Evolutionary conservation across 208 protist genomes (phyloP).

Genomic region (Kentomonas sorsogonicus): DNA sequence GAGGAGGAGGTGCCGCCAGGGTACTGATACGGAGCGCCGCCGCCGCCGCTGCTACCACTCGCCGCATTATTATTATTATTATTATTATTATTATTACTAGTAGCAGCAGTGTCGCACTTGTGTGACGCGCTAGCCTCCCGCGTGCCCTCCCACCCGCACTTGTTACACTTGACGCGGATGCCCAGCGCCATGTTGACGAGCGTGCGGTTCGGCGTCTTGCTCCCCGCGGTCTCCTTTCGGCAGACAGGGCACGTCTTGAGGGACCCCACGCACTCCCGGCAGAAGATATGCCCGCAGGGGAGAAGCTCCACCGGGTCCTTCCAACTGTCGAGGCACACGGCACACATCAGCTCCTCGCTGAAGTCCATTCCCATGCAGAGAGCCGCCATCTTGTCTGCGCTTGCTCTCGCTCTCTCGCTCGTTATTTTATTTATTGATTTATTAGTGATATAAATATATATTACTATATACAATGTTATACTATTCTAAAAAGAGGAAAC

Average conservation of each 20-base stretch:
- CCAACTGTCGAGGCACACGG: conserved; percentile 72
- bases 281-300: conserved; percentile 61
- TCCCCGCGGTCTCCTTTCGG: conserved; percentile 23
- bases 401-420: background rate
- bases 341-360: conserved; percentile 64
- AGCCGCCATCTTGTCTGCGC: conserved; percentile 16
- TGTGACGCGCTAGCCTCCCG: conserved; percentile 33
- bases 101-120: conserved; percentile 10
- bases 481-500: too few species aligned
- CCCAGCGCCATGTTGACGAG: conserved; percentile 64
- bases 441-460: too few species aligned
- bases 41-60: too few species aligned
- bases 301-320: conserved; percentile 40
- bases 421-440: too few species aligned
- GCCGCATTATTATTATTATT: background rate
- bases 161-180: conserved; percentile 43
- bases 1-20: too few species aligned
- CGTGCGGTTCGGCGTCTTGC: conserved; percentile 46
- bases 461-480: too few species aligned
- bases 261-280: conserved; percentile 30
- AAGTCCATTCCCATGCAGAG: conserved; percentile 44
- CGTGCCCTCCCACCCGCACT: conserved; percentile 63
- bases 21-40: too few species aligned
- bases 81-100: background rate
- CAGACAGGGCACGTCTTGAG: conserved; percentile 59